Base-by-base conservation (phyloP, 192 early-diverging fungal genomes). In the Phycomyces nitens region DNA sequence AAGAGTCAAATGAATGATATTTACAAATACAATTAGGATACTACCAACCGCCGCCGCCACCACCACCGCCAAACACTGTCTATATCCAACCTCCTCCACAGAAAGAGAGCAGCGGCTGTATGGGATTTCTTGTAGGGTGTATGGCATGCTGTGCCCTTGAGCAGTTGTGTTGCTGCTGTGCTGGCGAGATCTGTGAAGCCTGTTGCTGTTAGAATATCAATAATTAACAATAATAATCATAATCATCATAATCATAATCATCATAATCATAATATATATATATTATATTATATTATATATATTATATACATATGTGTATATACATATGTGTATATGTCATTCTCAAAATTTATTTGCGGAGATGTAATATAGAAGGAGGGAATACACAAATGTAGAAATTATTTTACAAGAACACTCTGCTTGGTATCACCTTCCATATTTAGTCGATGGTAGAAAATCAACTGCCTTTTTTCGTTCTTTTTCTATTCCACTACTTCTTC, bases 401-500 rank as follows among this genome's bases (percentile, higher is more conserved):
- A 14, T 47, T n/a, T 47, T 47, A 18, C 12, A 47, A n/a, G 18
- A 47, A 18, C 18, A 47, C 12, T 14, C 44, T 18, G 2, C 44
- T 47, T 47, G 18, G 15, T 47, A 47, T 47, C 44, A 14, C 44
- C 12, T 47, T 47, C 18, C 11, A n/a, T 47, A n/a, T 7, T 6
- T 11, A n/a, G 18, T 3, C 18, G 18, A 47, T 47, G 15, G 18
- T n/a, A 47, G 18, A 18, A 47, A 47, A 47, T 47, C 12, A 47
- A 47, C 44, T 47, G 44, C 44, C 18, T 18, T 47, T 47, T 47
- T 47, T 47, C 44, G 12, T 47, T 47, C 12, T 6, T 47, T 47
- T 47, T 18, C 44, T 47, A 14, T 47, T 47, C 44, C 12, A n/a
- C 44, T 47, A 47, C 44, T 47, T 47, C 44, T 47, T 47, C 44